phyloP scores from a whole-genome alignment of 805 yeast species.

The Kodamaea jinghongensis region DNA sequence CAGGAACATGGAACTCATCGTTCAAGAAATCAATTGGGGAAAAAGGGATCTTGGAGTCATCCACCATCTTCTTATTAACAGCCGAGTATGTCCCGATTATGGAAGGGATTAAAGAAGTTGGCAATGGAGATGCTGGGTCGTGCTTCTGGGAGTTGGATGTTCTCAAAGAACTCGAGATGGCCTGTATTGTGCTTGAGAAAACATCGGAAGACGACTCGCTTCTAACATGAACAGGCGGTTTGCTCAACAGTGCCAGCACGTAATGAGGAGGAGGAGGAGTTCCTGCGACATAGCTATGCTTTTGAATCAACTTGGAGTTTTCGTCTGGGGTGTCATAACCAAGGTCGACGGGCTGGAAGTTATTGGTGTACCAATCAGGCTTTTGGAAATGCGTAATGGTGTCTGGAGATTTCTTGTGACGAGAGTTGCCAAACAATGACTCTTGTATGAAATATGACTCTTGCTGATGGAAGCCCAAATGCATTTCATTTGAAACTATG shows the following conservation, averaged over 20 bases:
- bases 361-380: constrained; percentile 40
- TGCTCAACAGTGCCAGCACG: constrained; percentile 6
- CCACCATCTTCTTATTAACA: constrained; percentile 32
- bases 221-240: constrained; percentile 1
- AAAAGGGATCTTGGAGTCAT: constrained; percentile 37
- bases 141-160: constrained; percentile 3
- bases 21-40: constrained; percentile 41
- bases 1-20: constrained; percentile 24
- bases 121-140: constrained; percentile 17
- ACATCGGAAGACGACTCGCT: constrained; percentile 4
- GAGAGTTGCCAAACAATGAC: neutral
- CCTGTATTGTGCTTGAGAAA: constrained; percentile 7
- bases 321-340: constrained; percentile 9
- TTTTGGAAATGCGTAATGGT: constrained; percentile 25
- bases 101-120: constrained; percentile 40
- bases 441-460: neutral
- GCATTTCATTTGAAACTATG: neutral
- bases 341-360: constrained; percentile 4
- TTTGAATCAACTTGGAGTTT: constrained; percentile 4
- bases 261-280: constrained; percentile 9
- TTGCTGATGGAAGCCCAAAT: neutral
- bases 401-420: neutral
- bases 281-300: neutral
- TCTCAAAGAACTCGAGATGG: constrained; percentile 13
- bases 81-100: constrained; percentile 39